Percentiles rank a stretch among this genome's conserved stretches.
Conservation (phyloP, 2,329 filamentous ascomycete species). For the Fusarium concolor region DNA sequence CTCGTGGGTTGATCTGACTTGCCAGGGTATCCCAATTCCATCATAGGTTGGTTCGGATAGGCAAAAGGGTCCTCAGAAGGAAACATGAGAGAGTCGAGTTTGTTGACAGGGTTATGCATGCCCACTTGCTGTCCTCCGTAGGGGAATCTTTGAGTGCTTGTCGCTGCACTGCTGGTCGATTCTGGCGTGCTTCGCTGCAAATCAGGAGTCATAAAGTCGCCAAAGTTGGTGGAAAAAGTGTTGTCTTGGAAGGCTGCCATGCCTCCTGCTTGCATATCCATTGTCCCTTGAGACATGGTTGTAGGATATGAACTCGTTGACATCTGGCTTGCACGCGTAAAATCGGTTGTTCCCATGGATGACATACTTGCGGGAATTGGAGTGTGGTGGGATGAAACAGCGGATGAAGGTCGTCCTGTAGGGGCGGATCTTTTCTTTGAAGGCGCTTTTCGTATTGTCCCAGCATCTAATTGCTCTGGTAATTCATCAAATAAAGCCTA, state of each 20-base stretch:
- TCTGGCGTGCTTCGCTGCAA: slow-evolving; percentile 58
- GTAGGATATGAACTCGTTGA: slow-evolving; percentile 46
- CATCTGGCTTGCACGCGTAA: slow-evolving; percentile 48
- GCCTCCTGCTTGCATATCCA: slow-evolving; percentile 50
- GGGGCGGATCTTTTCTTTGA: slow-evolving; percentile 70
- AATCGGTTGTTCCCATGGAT: slow-evolving; percentile 51
- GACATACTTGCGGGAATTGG: slow-evolving; percentile 49
- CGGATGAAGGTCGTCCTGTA: slow-evolving; percentile 47
- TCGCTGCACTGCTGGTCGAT: slow-evolving; percentile 55
- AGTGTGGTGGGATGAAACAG: slow-evolving; percentile 46
- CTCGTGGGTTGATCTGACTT: slow-evolving; percentile 51
- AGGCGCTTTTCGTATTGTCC: slow-evolving; percentile 52
- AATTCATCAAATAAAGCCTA: slow-evolving; percentile 86
- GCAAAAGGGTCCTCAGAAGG: slow-evolving; percentile 81
- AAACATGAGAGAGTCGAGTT: slow-evolving; percentile 84
- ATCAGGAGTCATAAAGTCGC: slow-evolving; percentile 60
- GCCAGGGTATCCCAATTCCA: slow-evolving; percentile 63
- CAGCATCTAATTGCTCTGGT: slow-evolving; percentile 75
- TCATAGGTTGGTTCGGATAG: slow-evolving; percentile 81
- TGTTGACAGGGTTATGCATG: slow-evolving; percentile 66
- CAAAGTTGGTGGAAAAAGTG: slow-evolving; percentile 55
- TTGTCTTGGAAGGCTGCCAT: slow-evolving; percentile 52
- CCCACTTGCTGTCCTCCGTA: slow-evolving; percentile 50
- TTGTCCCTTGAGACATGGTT: slow-evolving; percentile 48
- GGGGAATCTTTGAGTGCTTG: slow-evolving; percentile 53